These are phyloP conservation scores for Tetrapisispora fleetii DNA, from an alignment of 805 yeast species.

Conservation along the genomic window DNA sequence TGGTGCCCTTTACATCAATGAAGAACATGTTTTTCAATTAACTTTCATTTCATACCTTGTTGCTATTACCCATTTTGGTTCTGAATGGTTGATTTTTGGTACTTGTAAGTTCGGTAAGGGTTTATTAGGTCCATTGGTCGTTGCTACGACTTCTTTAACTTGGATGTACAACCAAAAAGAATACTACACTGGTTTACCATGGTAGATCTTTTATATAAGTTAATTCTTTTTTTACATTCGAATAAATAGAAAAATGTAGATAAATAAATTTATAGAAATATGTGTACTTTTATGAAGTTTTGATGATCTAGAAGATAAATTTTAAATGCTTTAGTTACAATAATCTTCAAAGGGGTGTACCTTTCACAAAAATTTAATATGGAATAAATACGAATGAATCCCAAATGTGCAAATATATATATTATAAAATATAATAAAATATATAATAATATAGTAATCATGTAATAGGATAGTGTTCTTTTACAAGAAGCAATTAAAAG, in stretches of 20 bases:
- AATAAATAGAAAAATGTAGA: not conserved
- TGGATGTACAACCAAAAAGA: slow-evolving; percentile 78
- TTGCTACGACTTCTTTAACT: slow-evolving; percentile 55
- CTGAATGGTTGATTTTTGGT: slow-evolving; percentile 71
- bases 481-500: not conserved
- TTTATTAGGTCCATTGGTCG: slow-evolving; percentile 78
- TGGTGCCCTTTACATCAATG: slow-evolving; percentile 69
- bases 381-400: not conserved
- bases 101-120: slow-evolving; percentile 85
- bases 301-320: not conserved
- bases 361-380: not conserved
- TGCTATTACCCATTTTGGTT: slow-evolving; percentile 74
- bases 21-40: slow-evolving; percentile 64
- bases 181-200: slow-evolving; percentile 39
- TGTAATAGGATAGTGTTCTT: not conserved
- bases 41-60: slow-evolving; percentile 71
- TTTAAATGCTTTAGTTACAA: not conserved
- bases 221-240: not conserved
- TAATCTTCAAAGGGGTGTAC: not conserved
- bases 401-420: not conserved
- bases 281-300: not conserved
- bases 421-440: not conserved
- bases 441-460: not conserved
- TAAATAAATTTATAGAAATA: not conserved
- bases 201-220: slow-evolving; percentile 6